Percentiles rank a stretch among this genome's conserved stretches.
Conservation (phyloP, 306 rosid species). For the Castanea sativa region DNA sequence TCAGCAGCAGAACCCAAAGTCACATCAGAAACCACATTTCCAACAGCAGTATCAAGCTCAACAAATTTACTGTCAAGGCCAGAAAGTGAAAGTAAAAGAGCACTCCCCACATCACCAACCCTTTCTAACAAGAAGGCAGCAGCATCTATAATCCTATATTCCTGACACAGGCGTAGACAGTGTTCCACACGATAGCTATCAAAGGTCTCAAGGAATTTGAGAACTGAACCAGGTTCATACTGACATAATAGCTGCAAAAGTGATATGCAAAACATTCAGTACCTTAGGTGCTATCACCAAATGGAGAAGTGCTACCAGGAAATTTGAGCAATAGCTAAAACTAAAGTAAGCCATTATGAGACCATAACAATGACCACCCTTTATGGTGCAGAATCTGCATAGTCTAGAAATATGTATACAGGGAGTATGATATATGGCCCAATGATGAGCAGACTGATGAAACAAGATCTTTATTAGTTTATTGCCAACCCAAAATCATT, state of each 20-base stretch:
- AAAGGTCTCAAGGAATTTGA: conserved; percentile 83
- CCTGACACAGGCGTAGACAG: conserved; percentile 85
- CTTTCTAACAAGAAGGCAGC: conserved; percentile 90
- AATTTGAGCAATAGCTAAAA: conserved; percentile 7
- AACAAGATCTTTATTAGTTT: conserved; percentile 11
- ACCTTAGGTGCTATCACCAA: not conserved
- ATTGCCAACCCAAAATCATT: conserved; percentile 11
- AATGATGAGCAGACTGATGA: not conserved
- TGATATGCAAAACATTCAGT: conserved; percentile 9
- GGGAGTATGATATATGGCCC: not conserved
- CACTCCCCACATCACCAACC: conserved; percentile 94
- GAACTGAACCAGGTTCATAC: conserved; percentile 83
- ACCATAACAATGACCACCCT: not conserved
- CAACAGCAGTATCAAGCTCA: conserved; percentile 77
- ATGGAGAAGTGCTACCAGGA: not conserved
- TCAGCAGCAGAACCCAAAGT: conserved; percentile 42
- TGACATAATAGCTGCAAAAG: conserved; percentile 80
- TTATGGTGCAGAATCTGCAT: not conserved
- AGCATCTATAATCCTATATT: conserved; percentile 84
- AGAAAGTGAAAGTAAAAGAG: conserved; percentile 83
- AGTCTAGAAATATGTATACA: not conserved
- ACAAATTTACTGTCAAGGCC: conserved; percentile 67
- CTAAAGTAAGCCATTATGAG: conserved; percentile 1
- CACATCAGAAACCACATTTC: conserved; percentile 43
- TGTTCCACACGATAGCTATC: conserved; percentile 94